phyloP scores from a whole-genome alignment of 352 stramenopile species.

The Phytophthora citricola region DNA sequence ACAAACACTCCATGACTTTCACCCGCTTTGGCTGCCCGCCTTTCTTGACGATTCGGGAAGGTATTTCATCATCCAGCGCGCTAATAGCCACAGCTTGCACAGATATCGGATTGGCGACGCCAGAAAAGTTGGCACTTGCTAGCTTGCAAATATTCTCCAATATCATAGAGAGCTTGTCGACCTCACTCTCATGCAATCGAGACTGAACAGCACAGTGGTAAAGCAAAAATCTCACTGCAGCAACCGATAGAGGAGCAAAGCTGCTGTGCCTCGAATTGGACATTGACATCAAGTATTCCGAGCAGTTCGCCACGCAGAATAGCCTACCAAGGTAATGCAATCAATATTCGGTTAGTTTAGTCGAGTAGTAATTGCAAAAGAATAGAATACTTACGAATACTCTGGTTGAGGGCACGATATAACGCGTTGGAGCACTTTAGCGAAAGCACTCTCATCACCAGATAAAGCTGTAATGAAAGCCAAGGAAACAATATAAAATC shows the following conservation, averaged over 20 bases:
- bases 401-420: constrained; percentile 32
- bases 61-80: constrained; percentile 40
- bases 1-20: constrained; percentile 46
- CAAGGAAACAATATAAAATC: not conserved
- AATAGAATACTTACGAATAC: constrained; percentile 50
- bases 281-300: constrained; percentile 46
- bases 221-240: constrained; percentile 46
- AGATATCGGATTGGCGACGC: constrained; percentile 6
- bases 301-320: constrained; percentile 53
- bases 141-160: constrained; percentile 41
- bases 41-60: constrained; percentile 26
- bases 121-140: constrained; percentile 35
- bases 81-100: constrained; percentile 22
- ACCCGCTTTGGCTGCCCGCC: constrained; percentile 25
- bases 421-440: constrained; percentile 41
- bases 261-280: constrained; percentile 26
- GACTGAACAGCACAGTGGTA: constrained; percentile 47
- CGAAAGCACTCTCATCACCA: constrained; percentile 23
- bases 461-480: constrained; percentile 15
- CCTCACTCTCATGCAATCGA: constrained; percentile 36
- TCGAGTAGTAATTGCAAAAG: not conserved
- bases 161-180: constrained; percentile 40
- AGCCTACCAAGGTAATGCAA: constrained; percentile 18
- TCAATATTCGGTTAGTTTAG: not conserved
- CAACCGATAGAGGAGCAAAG: constrained; percentile 41